Conservation (phyloP, 768 basidiomycete genomes). For the Fibroporia radiculosa region DNA sequence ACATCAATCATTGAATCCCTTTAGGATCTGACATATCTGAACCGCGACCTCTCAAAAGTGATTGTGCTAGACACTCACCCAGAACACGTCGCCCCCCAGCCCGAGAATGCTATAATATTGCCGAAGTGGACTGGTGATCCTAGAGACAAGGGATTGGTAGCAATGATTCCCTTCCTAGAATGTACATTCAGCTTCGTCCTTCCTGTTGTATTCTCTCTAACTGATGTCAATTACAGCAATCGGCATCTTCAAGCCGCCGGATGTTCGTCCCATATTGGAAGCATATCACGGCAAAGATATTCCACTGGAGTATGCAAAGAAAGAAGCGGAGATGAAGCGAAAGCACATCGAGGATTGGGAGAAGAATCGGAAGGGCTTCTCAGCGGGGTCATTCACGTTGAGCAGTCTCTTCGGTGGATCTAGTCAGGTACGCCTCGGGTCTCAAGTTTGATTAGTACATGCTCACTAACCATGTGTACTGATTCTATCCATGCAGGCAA, state of each 20-base stretch:
- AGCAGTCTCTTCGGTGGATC: conserved; percentile 34
- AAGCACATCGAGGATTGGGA: conserved; percentile 80
- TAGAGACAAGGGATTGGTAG: conserved; percentile 69
- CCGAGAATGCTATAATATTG: conserved; percentile 81
- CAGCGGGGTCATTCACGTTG: conserved; percentile 35
- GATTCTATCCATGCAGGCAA: conserved; percentile 11
- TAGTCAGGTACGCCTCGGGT: conserved; percentile 23
- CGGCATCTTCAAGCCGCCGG: conserved; percentile 80
- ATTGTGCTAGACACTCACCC: conserved; percentile 79
- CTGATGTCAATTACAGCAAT: conserved; percentile 50
- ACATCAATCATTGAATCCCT: not conserved
- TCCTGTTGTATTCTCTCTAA: not conserved
- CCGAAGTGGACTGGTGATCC: conserved; percentile 82
- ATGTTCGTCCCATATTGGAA: conserved; percentile 82
- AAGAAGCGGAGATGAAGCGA: conserved; percentile 77
- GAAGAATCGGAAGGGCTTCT: conserved; percentile 30
- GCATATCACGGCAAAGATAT: conserved; percentile 87
- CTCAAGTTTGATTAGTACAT: too few species aligned
- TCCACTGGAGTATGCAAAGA: conserved; percentile 80
- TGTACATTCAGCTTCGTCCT: conserved; percentile 33
- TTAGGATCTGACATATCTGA: conserved; percentile 88
- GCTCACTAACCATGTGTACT: not conserved
- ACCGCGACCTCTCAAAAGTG: conserved; percentile 88
- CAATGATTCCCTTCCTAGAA: conserved; percentile 97
- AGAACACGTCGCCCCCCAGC: conserved; percentile 72